Evolutionary conservation across 805 yeast species (phyloP), one percentile per base, ranked within the genome.

Genomic region (Wickerhamomyces xylosicus): DNA sequence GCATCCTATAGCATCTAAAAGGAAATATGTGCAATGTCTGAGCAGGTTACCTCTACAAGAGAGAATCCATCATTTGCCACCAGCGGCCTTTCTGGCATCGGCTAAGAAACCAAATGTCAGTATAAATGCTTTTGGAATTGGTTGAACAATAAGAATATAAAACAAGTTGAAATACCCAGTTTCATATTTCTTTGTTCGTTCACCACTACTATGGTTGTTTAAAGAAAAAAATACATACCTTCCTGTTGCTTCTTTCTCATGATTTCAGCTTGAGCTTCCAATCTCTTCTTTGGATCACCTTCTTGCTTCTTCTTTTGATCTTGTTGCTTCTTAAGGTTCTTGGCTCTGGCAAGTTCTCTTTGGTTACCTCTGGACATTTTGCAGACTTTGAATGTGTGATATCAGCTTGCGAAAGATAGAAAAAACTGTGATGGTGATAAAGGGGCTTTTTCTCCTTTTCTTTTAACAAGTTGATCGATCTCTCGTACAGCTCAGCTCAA

Each of bases 361-460:
- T 92, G 97, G 61, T 90, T 92, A 25, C 98, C 98, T 67, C 98
- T 75, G 38, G 95, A 80, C 97, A 90, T 89, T n/a, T 36, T 42
- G 34, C n/a, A n/a, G n/a, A n/a, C n/a, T n/a, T n/a, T n/a, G n/a
- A n/a, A n/a, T n/a, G n/a, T n/a, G n/a, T n/a, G n/a, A n/a, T n/a
- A n/a, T n/a, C n/a, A n/a, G n/a, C n/a, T n/a, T n/a, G n/a, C n/a
- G n/a, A n/a, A n/a, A n/a, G n/a, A n/a, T n/a, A n/a, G n/a, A n/a
- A n/a, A 31, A 15, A 31, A 14, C 13, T 31, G 11, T 25, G 29
- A 25, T 8, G 29, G 29, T n/a, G n/a, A n/a, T n/a, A n/a, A n/a
- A n/a, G n/a, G n/a, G n/a, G n/a, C 25, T 21, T 21, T 21, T 21
- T 7, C 25, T 21, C 10, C 10, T 21, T 21, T 21, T 21, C 25